phyloP scores from a whole-genome alignment of 2,329 filamentous ascomycete species.

The Capronia epimyces region DNA sequence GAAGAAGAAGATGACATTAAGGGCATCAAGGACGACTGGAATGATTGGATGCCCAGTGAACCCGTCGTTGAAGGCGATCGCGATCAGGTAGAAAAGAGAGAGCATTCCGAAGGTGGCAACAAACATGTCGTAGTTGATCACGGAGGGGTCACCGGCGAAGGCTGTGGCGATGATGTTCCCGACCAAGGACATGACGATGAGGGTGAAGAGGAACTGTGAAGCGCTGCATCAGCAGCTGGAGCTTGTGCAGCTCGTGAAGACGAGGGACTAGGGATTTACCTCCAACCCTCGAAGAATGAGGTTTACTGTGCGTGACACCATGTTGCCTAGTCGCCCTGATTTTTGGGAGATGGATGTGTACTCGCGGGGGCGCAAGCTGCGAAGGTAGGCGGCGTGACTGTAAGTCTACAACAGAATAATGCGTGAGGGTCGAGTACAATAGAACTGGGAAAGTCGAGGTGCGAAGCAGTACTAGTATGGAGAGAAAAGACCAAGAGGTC shows the following conservation, averaged over 20 bases:
- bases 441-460: background rate
- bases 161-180: conserved; percentile 58
- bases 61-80: conserved; percentile 38
- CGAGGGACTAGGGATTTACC: conserved; percentile 31
- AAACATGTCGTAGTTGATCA: conserved; percentile 53
- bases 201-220: conserved; percentile 52
- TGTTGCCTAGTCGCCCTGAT: conserved; percentile 25
- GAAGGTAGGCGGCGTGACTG: background rate
- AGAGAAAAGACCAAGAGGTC: background rate
- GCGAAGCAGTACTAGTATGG: too few relatives aligned
- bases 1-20: conserved; percentile 48
- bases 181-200: conserved; percentile 57
- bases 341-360: background rate
- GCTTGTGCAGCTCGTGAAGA: background rate
- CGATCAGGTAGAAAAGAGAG: conserved; percentile 45
- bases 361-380: background rate
- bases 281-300: conserved; percentile 40
- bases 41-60: conserved; percentile 42
- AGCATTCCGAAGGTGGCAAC: conserved; percentile 44
- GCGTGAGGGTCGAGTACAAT: background rate
- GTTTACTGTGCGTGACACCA: conserved; percentile 40
- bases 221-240: conserved; percentile 14
- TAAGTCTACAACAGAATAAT: background rate
- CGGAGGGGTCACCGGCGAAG: conserved; percentile 50
- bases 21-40: conserved; percentile 40